Evolutionary conservation across 116 monocot species (phyloP), one percentile per base, ranked within the genome.

Genomic region (Zostera marina): DNA sequence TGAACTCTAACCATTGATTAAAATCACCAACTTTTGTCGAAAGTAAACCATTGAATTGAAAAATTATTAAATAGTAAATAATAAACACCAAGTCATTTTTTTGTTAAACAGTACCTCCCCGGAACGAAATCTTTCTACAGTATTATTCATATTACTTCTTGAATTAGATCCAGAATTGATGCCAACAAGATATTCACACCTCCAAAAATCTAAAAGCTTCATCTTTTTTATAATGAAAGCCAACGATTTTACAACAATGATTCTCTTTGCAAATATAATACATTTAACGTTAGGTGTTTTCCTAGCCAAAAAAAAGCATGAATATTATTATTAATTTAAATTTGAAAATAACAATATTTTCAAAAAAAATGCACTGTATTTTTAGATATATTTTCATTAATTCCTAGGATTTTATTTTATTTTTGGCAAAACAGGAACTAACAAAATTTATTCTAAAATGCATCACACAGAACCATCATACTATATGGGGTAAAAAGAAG

Each of bases 251-350:
- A 82, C 96, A 59, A 78, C 72, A 42, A 85, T 70, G 14, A 76
- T 82, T 74, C 96, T 77, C 73, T 82, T 89, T 59, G 85, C 96
- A 82, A 96, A 96, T 45, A 96, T 60, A 47, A 96, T 89, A 39
- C 96, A 96, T 59, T 78, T 96, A 26, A 54, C 66, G 42, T 73
- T 69, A 63, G 71, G 69, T 22, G 65, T 59, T 13, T 70, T 44
- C 77, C 85, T 96, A 67, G 66, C 55, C 58, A 60, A 59, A 60
- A 3, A 22, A 61, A 61, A 38, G 38, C 14, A 32, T 55, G 6
- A 55, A 24, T 38, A 15, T 48, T 48, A 0, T 11, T 32, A 55
- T 1, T 0, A 55, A 55, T 14, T 55, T 4, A 55, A 3, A 1
- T 38, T 32, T 26, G 11, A 22, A 22, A 53, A 53, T 22, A 22